Base-by-base conservation (phyloP, 805 yeast genomes). In the Komagataella pseudopastoris region DNA sequence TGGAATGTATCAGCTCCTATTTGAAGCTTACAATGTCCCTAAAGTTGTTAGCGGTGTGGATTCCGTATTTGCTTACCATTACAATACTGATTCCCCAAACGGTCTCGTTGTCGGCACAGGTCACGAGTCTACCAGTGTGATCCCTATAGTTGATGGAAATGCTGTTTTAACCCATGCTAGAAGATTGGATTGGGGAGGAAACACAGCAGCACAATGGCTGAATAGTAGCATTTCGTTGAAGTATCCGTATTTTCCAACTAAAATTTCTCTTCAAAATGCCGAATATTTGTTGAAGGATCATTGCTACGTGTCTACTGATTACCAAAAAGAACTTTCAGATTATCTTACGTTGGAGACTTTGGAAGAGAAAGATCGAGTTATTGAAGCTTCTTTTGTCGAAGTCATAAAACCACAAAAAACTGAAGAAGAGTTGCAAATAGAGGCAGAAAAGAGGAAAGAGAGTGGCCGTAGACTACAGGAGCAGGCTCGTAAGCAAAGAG, bases 171-270 rank as follows among this genome's bases (percentile, higher is more conserved):
- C 76, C 23, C 83, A 82, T 53, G 71, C 89, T 6, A 89, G 88
- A 60, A 72, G 98, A 60, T 78, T 93, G 44, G 88, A 88, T 61
- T 88, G 93, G 88, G 98, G 98, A 54, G 98, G 96, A 8, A 77
- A 78, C 55, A 85, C 78, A 47, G 76, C 90, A 1, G 77, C 75
- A 30, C 78, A 75, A 45, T 90, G 75, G 58, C 63, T 93, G 61
- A 76, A 74, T 52, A 76, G 72, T 56, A 73, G 84, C 43, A 66
- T 93, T 49, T 74, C 81, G 1, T 71, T 93, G 60, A 93, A 93
- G 63, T 93, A 93, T 65, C 98, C 99, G 1, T 84, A 80, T 58
- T 93, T 90, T 64, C 98, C 99, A 4, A 69, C 86, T 1, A 84
- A 81, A 56, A 68, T 91, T 51, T 71, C 80, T 6, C 67, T 70